Evolutionary conservation across 2,329 filamentous ascomycete genomes (phyloP), one percentile per base, ranked within the genome.

Genomic region (Aspergillus quadricinctus): DNA sequence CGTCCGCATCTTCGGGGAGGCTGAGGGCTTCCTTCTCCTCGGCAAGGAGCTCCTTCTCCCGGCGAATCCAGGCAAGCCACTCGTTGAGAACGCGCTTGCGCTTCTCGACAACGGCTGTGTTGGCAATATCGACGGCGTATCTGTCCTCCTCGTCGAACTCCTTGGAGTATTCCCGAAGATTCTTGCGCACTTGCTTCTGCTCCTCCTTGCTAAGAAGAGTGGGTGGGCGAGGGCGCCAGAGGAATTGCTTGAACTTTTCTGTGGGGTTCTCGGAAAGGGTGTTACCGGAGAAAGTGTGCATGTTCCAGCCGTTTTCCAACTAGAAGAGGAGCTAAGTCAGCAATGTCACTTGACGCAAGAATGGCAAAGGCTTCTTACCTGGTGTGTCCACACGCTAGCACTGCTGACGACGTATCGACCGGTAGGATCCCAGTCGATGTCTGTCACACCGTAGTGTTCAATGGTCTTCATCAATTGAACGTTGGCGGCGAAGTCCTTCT

Each of bases 241-340:
- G 77, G 78, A 92, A 90, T 77, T 99, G 94, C 84, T 97, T 97
- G 85, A 99, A 97, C 77, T 95, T 95, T 64, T 99, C 94, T 57
- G 96, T 83, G 52, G 87, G 88, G 76, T 97, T 90, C 78, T 99
- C 95, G 57, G 92, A 88, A 54, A 99, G 85, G 54, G 88, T 84
- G 67, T 89, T 88, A 62, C 94, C 95, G 74, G 87, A 89, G 84
- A 99, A 99, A 73, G 96, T 92, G 83, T 97, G 97, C 60, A 99
- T 80, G 75, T 97, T 93, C 81, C 96, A 99, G 62, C 94, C 94
- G 74, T 97, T 99, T 81, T 99, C 94, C 91, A 97, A 96, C 90
- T 96, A 70, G 50, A 35, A 35, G 29, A 6, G 50, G 21, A 50
- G 50, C 71, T 66, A 69, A 65, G 57, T 57, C 48, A 55, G 57